Conservation (phyloP, 306 rosid genomes). For the Bauhinia variegata region DNA sequence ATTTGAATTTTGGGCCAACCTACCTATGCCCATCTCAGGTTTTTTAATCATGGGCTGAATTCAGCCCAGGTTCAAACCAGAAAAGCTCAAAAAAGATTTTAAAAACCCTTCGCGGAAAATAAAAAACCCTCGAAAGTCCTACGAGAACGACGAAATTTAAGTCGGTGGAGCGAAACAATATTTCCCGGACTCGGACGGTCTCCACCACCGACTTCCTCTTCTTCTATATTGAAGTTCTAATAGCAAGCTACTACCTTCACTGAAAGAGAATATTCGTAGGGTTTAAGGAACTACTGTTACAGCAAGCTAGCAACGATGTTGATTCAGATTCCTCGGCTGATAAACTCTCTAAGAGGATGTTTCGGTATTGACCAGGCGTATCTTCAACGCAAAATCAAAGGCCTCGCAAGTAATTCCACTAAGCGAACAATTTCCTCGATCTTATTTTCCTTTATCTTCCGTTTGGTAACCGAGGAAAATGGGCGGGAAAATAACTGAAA, state of each 20-base stretch:
- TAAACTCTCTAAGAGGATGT: slow-evolving; percentile 52
- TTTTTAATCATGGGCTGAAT: no score
- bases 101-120: no score
- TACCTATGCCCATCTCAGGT: no score
- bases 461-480: not conserved
- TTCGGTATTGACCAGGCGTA: slow-evolving; percentile 53
- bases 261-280: not conserved
- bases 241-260: no score
- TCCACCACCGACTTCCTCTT: not conserved
- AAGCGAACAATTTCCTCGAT: not conserved
- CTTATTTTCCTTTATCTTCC: not conserved
- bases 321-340: slow-evolving; percentile 59
- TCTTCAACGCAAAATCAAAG: slow-evolving; percentile 49
- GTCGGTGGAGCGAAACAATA: no score
- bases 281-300: slow-evolving; percentile 40
- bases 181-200: no score
- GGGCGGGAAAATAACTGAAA: not conserved
- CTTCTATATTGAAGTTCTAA: not conserved
- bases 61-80: no score
- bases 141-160: no score
- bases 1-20: no score
- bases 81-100: no score
- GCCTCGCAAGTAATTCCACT: slow-evolving; percentile 41
- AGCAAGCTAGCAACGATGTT: slow-evolving; percentile 31
- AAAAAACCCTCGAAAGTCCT: no score